Evolutionary conservation across 2,329 filamentous ascomycete genomes (phyloP).

Genomic region (Xylariaceae sp.): DNA sequence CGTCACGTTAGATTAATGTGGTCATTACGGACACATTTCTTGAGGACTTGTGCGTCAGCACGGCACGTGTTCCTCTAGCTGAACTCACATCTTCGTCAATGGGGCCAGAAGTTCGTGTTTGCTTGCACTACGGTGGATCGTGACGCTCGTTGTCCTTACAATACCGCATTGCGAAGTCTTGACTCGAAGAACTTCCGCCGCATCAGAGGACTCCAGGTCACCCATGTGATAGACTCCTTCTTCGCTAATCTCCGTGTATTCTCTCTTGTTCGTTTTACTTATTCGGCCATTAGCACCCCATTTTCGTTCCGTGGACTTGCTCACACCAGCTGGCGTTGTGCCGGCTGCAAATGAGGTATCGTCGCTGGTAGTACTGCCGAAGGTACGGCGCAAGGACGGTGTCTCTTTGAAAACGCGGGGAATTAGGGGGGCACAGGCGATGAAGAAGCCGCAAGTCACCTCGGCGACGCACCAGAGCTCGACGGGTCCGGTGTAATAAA

Average conservation of each 20-base stretch:
- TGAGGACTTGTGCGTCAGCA: too few species aligned
- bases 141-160: conserved; percentile 18
- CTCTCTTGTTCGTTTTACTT: conserved; percentile 1
- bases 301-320: conserved; percentile 12
- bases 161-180: conserved; percentile 12
- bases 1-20: too few species aligned
- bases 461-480: conserved; percentile 41
- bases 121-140: too few species aligned
- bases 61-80: too few species aligned
- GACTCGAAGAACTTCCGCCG: conserved; percentile 15
- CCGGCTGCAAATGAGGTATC: too few species aligned
- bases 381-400: conserved; percentile 11
- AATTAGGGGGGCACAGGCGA: conserved; percentile 33
- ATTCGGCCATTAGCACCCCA: conserved; percentile 6
- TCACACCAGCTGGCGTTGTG: too few species aligned
- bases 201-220: conserved; percentile 16
- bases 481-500: conserved; percentile 34
- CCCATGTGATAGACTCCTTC: conserved; percentile 13
- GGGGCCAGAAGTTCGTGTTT: too few species aligned
- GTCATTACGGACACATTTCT: too few species aligned
- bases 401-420: conserved; percentile 31
- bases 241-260: conserved; percentile 18
- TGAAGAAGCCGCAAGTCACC: conserved; percentile 42
- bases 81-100: too few species aligned
- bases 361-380: too few species aligned